A percentile compares a stretch with the other conserved stretches of the same genome.
Conservation (phyloP, 1,284 basidiomycete genomes). For the Ganoderma resinaceum region DNA sequence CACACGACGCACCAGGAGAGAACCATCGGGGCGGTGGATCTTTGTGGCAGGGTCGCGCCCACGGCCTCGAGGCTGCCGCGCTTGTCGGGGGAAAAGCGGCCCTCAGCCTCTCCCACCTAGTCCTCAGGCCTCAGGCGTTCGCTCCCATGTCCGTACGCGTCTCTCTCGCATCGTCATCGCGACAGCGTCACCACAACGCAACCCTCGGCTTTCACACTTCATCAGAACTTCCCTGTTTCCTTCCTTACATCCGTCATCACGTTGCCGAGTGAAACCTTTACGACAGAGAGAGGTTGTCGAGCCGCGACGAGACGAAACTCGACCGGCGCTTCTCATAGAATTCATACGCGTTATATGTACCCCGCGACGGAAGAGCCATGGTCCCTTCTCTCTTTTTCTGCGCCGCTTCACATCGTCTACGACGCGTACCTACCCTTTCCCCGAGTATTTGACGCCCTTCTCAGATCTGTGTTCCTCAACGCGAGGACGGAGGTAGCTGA, state of each 20-base stretch:
- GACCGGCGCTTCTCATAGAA: slow-evolving; percentile 15
- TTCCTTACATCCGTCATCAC: slow-evolving; percentile 16
- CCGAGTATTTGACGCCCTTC: not conserved
- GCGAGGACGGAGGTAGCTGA: not conserved
- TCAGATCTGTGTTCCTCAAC: not conserved
- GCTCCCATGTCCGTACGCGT: slow-evolving; percentile 1
- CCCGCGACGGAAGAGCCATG: not conserved
- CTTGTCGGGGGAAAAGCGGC: not conserved
- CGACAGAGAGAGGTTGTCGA: slow-evolving; percentile 24
- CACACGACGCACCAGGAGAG: not conserved
- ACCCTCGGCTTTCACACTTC: not conserved
- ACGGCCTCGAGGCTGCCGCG: not conserved
- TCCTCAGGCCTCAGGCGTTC: not conserved
- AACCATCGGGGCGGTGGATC: not conserved
- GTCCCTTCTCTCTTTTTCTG: not conserved
- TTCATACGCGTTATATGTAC: slow-evolving; percentile 21
- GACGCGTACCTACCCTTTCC: not conserved
- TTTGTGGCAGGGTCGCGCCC: not conserved
- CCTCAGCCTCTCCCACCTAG: not conserved
- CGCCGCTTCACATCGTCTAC: not conserved
- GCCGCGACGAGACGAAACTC: slow-evolving; percentile 32
- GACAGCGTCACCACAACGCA: slow-evolving; percentile 21
- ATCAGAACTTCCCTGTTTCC: slow-evolving; percentile 27
- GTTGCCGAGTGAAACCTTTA: slow-evolving; percentile 13
- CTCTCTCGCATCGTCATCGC: slow-evolving; percentile 29